Evolutionary conservation across 2,329 filamentous ascomycete species (phyloP).

Genomic region (Davidsoniella neocaledoniae): DNA sequence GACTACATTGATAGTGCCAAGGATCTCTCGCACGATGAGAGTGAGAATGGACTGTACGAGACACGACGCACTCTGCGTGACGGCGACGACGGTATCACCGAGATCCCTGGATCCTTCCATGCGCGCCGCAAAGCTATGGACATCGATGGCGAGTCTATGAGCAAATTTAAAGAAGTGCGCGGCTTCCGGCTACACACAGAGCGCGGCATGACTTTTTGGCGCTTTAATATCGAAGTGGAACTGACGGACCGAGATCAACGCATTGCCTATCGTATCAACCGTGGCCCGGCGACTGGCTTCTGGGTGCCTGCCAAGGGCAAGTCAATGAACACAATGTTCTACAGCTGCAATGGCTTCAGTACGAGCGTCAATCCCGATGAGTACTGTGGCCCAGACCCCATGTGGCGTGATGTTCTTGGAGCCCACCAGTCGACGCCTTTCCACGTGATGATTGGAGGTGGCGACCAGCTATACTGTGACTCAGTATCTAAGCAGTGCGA

Average conservation of each 20-base stretch:
- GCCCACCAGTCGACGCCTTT: slow-evolving; percentile 81
- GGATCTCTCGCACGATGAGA: slow-evolving; percentile 66
- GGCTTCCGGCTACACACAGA: slow-evolving; percentile 73
- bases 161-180: slow-evolving; percentile 67
- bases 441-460: slow-evolving; percentile 95
- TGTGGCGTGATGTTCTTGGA: slow-evolving; percentile 94
- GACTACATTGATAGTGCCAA: slow-evolving; percentile 63
- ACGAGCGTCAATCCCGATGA: slow-evolving; percentile 58
- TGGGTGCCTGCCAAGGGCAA: slow-evolving; percentile 79
- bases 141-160: slow-evolving; percentile 63
- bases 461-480: slow-evolving; percentile 95
- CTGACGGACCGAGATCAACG: slow-evolving; percentile 61
- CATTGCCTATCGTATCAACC: slow-evolving; percentile 90
- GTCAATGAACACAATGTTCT: slow-evolving; percentile 97
- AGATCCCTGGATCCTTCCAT: slow-evolving; percentile 36
- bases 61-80: slow-evolving; percentile 39
- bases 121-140: slow-evolving; percentile 34
- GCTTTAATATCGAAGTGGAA: slow-evolving; percentile 90
- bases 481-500: slow-evolving; percentile 56
- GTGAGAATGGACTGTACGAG: slow-evolving; percentile 71
- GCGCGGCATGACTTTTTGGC: slow-evolving; percentile 85
- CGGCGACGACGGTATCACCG: slow-evolving; percentile 26
- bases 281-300: slow-evolving; percentile 73
- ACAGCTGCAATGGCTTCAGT: slow-evolving; percentile 95
- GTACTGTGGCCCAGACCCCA: slow-evolving; percentile 81